These are phyloP conservation scores for Trichoderma afroharzianum DNA, from an alignment of 2,329 filamentous ascomycete genomes.

Conservation along the genomic window DNA sequence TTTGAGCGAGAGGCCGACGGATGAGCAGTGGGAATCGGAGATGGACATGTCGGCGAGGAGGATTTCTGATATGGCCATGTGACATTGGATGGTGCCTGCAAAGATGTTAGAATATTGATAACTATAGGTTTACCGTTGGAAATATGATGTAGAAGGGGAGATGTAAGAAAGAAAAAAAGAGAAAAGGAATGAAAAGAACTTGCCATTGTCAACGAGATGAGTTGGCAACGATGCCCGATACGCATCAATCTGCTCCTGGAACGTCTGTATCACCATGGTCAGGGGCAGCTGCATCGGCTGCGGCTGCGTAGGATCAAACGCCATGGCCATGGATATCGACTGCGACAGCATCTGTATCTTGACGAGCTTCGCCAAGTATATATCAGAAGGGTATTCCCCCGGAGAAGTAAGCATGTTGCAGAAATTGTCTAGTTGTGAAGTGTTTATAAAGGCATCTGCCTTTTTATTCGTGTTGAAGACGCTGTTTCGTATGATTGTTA, in stretches of 20 bases:
- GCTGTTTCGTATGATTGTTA: constrained; percentile 23
- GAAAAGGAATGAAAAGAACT: not conserved
- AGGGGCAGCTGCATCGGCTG: constrained; percentile 37
- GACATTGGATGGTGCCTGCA: constrained; percentile 38
- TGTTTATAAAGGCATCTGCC: constrained; percentile 47
- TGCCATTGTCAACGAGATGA: constrained; percentile 35
- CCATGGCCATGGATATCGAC: constrained; percentile 42
- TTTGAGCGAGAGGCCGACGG: constrained; percentile 31
- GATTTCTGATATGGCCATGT: constrained; percentile 43
- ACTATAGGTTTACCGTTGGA: not conserved
- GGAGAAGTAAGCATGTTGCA: constrained; percentile 40
- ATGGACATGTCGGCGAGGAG: constrained; percentile 47
- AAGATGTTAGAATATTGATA: not conserved
- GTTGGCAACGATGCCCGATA: constrained; percentile 37
- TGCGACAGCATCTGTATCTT: constrained; percentile 47
- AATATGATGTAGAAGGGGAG: not conserved
- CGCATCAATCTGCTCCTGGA: constrained; percentile 42
- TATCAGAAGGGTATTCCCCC: constrained; percentile 42
- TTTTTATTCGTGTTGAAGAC: constrained; percentile 46
- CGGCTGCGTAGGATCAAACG: constrained; percentile 27
- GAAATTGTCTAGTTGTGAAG: constrained; percentile 41
- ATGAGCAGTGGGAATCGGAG: constrained; percentile 34
- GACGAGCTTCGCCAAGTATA: constrained; percentile 43
- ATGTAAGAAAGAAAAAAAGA: not conserved
- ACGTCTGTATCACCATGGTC: constrained; percentile 39